Base-by-base conservation (phyloP, 129 eudicot genomes). In the Tanacetum coccineum region DNA sequence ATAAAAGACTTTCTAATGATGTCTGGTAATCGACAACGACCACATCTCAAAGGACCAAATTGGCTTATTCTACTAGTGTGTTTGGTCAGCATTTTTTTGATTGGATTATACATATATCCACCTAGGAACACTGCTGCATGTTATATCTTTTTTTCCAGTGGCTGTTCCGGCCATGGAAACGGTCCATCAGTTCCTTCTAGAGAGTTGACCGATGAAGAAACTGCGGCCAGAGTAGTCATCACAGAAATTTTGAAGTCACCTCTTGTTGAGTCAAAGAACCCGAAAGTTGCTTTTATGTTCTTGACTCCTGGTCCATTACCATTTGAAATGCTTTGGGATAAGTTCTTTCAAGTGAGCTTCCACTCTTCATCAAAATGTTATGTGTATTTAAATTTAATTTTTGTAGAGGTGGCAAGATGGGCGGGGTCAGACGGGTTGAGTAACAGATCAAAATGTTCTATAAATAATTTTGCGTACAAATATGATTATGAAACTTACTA, bases 201-300 rank as follows among this genome's bases (percentile, higher is more conserved):
- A 73, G 85, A 80, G 54, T 70, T 81, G 71, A 84, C 86, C 2
- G 89, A 84, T 68, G 83, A 75, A 58, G 86, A 84, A 45, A 78
- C 54, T 66, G 84, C 80, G 42, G 82, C 86, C 3, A 81, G 71
- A 30, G 89, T 84, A 62, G 89, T 81, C 13, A 74, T 81, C 44
- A 81, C 51, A 6, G 89, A 84, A 71, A 78, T 84, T 67, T 67
- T 84, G 68, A 84, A 74, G 73, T 57, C 89, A 39, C 64, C 83
- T 64, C 70, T 69, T 17, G 19, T 72, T 48, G 70, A 36, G 47
- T 64, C 69, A 3, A 75, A 64, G 22, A 84, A 78, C 66, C 83
- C 86, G 5, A 84, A 84, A 79, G 64, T 84, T 69, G 89, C 89
- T 60, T 84, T 84, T 72, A 67, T 84, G 83, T 84, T 84, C 69